phyloP scores from a whole-genome alignment of 2,329 filamentous ascomycete species.

The Talaromyces albobiverticillius region DNA sequence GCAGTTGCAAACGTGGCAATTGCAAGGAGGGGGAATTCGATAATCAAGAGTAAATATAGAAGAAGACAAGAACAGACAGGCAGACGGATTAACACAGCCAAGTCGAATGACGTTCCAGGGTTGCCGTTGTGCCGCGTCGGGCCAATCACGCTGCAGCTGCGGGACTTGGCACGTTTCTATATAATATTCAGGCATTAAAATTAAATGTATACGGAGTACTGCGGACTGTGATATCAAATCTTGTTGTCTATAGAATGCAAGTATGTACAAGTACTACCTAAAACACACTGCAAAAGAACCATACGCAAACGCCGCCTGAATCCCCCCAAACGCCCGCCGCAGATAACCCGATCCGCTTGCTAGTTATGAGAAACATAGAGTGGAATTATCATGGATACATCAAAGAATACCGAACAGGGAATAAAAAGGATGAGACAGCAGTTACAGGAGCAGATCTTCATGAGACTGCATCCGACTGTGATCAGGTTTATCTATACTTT shows the following conservation, averaged over 20 bases:
- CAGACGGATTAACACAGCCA: conserved; percentile 10
- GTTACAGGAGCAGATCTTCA: conserved; percentile 6
- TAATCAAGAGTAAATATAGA: background rate
- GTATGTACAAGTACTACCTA: background rate
- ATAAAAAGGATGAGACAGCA: background rate
- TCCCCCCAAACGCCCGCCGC: conserved; percentile 7
- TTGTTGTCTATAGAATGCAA: background rate
- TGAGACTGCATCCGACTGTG: background rate
- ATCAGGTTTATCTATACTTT: background rate
- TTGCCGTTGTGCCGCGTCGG: conserved; percentile 3
- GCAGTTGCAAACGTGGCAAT: background rate
- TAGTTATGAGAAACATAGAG: too few species aligned
- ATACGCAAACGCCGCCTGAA: background rate
- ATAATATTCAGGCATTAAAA: too few species aligned
- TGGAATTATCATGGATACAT: background rate
- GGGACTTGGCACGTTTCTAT: background rate
- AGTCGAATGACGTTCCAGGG: conserved; percentile 9
- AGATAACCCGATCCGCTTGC: conserved; percentile 12
- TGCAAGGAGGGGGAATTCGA: background rate
- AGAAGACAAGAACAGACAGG: background rate
- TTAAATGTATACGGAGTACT: background rate
- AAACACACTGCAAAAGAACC: background rate
- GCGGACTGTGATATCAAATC: background rate
- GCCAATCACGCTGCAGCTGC: conserved; percentile 4
- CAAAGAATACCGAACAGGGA: background rate